A percentile compares a stretch with the other conserved stretches of the same genome.
These are phyloP conservation scores for Acanthamoeba divionensis DNA, from an alignment of 208 protist species.

Conservation along the genomic window DNA sequence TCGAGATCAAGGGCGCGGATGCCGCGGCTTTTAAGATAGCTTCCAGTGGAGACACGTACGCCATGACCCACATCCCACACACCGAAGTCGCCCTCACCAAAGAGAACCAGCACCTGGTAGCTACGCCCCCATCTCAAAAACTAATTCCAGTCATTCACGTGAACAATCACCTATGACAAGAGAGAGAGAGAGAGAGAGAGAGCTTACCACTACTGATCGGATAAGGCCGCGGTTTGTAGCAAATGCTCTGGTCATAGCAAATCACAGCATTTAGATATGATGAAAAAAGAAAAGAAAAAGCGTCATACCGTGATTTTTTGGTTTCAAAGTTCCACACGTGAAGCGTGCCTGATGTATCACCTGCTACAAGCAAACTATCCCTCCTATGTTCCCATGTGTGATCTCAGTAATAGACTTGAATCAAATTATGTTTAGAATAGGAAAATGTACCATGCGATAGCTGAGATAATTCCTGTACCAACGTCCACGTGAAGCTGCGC, in stretches of 20 bases:
- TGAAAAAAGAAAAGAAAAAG: neutral
- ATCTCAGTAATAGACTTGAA: neutral
- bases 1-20: constrained; percentile 17
- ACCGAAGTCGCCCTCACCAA: constrained; percentile 37
- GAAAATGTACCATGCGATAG: neutral
- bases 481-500: neutral
- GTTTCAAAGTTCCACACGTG: constrained; percentile 3
- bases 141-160: neutral
- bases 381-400: neutral
- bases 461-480: constrained; percentile 14
- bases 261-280: neutral
- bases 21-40: constrained; percentile 27
- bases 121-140: neutral
- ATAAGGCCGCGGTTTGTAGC: constrained; percentile 1
- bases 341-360: constrained; percentile 1
- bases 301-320: neutral
- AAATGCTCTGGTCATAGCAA: neutral
- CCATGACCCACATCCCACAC: constrained; percentile 45
- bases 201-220: neutral
- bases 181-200: neutral
- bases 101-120: constrained; percentile 2
- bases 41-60: constrained; percentile 1
- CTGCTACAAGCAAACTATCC: neutral
- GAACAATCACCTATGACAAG: neutral
- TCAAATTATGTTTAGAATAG: neutral